phyloP scores from a whole-genome alignment of 1,284 basidiomycete genomes.

The Cryptococcus sp. region DNA sequence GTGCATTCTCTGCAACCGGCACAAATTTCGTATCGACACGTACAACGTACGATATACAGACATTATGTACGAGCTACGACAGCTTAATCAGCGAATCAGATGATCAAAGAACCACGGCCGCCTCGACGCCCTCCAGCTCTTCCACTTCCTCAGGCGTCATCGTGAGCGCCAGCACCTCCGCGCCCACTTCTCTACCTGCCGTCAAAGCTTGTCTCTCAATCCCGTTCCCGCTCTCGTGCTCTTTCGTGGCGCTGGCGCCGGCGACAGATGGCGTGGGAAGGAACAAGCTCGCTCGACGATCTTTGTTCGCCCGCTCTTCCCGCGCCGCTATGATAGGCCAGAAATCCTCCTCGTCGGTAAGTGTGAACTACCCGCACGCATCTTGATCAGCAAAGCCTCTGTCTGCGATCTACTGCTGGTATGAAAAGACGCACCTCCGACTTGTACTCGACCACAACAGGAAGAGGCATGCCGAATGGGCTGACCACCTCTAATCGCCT shows the following conservation, averaged over 20 bases:
- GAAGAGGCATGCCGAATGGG: constrained; percentile 29
- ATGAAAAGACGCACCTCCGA: constrained; percentile 21
- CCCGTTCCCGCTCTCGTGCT: not conserved
- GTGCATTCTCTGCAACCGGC: no score
- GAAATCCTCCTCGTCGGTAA: constrained; percentile 32
- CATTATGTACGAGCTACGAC: not conserved
- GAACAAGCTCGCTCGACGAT: constrained; percentile 13
- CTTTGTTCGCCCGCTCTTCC: constrained; percentile 16
- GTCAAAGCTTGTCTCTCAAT: not conserved
- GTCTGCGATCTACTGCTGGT: not conserved
- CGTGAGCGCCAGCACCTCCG: not conserved
- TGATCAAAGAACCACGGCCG: constrained; percentile 22
- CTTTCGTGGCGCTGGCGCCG: no score
- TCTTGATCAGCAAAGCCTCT: not conserved
- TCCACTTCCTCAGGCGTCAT: constrained; percentile 22
- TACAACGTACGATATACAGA: not conserved
- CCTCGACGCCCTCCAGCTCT: constrained; percentile 36
- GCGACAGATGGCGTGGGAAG: no score
- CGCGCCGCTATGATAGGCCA: constrained; percentile 33
- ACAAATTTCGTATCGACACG: not conserved
- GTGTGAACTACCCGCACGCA: constrained; percentile 19
- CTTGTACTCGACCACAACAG: constrained; percentile 23
- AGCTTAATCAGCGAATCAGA: not conserved
- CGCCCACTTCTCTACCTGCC: not conserved
- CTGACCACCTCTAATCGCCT: constrained; percentile 8